These are phyloP conservation scores for Ophiognomonia clavigignenti-juglandacearum DNA, from an alignment of 2,329 filamentous ascomycete genomes.

Conservation along the genomic window DNA sequence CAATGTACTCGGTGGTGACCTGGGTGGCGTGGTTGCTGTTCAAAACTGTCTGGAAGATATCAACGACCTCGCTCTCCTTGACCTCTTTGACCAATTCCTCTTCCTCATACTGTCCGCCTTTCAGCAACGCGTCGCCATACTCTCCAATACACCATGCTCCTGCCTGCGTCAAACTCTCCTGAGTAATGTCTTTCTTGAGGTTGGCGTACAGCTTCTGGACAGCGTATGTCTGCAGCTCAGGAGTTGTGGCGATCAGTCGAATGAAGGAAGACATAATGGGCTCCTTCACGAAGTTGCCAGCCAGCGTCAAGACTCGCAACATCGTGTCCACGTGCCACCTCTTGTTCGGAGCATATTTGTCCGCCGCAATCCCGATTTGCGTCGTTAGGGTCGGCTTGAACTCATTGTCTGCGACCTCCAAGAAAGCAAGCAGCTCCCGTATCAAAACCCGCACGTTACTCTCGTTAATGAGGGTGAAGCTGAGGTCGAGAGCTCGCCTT, in stretches of 20 bases:
- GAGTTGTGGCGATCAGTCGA: constrained; percentile 87
- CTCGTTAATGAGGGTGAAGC: constrained; percentile 97
- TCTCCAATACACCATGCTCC: constrained; percentile 98
- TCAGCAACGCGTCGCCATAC: constrained; percentile 85
- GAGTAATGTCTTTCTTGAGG: constrained; percentile 93
- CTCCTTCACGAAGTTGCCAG: constrained; percentile 96
- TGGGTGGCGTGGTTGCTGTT: constrained; percentile 93
- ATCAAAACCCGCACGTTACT: constrained; percentile 92
- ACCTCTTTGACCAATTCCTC: constrained; percentile 80
- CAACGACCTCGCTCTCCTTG: constrained; percentile 83
- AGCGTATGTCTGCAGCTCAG: constrained; percentile 92
- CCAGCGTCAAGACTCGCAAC: constrained; percentile 85
- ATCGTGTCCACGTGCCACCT: constrained; percentile 99
- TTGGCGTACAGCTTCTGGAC: constrained; percentile 91
- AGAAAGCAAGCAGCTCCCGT: constrained; percentile 85
- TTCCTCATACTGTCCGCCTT: constrained; percentile 87
- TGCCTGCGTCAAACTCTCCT: constrained; percentile 89
- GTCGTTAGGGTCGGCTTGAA: constrained; percentile 99
- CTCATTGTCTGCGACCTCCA: constrained; percentile 96
- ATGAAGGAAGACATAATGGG: constrained; percentile 97
- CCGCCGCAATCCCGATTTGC: constrained; percentile 94
- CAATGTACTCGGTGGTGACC: constrained; percentile 89
- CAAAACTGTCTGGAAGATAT: constrained; percentile 86
- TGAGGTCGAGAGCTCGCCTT: constrained; percentile 89
- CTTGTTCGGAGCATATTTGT: constrained; percentile 94